A percentile compares a stretch with the other conserved stretches of the same genome.
phyloP scores from a whole-genome alignment of 2,329 filamentous ascomycete species.

The Cladosporium halotolerans region DNA sequence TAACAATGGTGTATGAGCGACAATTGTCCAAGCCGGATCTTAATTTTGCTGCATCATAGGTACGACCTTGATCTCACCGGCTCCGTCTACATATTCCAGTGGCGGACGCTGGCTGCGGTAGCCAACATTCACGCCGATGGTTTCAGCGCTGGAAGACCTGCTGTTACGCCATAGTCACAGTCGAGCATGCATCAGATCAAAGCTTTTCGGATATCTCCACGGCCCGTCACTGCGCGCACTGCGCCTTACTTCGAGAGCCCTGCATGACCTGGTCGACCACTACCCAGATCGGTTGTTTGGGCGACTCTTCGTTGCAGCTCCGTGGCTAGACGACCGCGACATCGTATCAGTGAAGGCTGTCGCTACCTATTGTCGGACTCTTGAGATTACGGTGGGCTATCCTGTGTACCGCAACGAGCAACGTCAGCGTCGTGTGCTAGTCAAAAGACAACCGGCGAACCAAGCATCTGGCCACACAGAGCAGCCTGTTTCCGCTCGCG shows the following conservation, averaged over 20 bases:
- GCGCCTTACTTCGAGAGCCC: constrained; percentile 14
- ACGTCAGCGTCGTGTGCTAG: neutral
- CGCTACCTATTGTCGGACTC: constrained; percentile 15
- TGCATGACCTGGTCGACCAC: constrained; percentile 15
- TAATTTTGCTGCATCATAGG: no score
- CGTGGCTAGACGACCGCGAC: constrained; percentile 3
- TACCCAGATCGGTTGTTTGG: constrained; percentile 14
- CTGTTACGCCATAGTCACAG: constrained; percentile 12
- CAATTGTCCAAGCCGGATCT: no score
- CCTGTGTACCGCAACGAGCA: neutral
- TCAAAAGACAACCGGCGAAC: neutral
- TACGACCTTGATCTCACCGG: no score
- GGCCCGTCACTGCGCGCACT: constrained; percentile 14
- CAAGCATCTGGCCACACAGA: neutral
- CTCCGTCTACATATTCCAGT: no score
- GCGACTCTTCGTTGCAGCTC: constrained; percentile 15
- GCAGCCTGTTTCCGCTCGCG: neutral
- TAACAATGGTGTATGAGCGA: no score
- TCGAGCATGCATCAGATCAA: constrained; percentile 9
- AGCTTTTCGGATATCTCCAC: constrained; percentile 14
- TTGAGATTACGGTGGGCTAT: constrained; percentile 18
- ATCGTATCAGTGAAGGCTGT: constrained; percentile 3
- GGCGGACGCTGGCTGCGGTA: neutral
- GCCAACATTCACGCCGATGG: constrained; percentile 11
- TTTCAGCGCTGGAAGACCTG: constrained; percentile 17